These are phyloP conservation scores for Xylaria sp. DNA, from an alignment of 2,329 filamentous ascomycete species.

Conservation along the genomic window DNA sequence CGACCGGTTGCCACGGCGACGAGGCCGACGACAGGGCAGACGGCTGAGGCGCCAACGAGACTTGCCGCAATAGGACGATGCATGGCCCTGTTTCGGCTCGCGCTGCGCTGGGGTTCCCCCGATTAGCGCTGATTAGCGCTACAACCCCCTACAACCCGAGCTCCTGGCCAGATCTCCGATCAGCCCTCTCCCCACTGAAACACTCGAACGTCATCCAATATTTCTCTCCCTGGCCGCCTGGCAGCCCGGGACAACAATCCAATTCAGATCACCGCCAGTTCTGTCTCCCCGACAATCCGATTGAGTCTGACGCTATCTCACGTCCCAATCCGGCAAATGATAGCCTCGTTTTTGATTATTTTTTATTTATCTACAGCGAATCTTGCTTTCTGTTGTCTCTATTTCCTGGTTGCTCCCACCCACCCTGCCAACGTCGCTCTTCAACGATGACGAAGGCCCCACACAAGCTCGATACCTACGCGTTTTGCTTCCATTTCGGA, in stretches of 20 bases:
- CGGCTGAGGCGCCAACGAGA: constrained; percentile 9
- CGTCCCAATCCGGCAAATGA: neutral
- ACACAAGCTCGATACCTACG: no score
- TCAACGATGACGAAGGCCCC: no score
- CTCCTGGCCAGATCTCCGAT: neutral
- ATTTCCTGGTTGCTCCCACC: no score
- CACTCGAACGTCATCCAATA: neutral
- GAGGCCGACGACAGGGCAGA: no score
- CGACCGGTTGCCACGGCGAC: constrained; percentile 23
- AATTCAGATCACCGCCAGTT: neutral
- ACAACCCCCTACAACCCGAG: neutral
- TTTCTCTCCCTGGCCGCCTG: no score
- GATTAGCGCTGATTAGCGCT: neutral
- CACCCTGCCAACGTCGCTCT: no score
- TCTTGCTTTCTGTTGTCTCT: no score
- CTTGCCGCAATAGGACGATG: constrained; percentile 18
- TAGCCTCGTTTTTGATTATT: neutral
- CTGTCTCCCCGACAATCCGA: neutral
- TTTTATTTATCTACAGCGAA: no score
- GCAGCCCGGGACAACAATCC: neutral
- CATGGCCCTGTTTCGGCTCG: constrained; percentile 14
- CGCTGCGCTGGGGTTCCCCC: neutral
- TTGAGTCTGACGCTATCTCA: no score
- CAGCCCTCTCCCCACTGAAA: neutral
- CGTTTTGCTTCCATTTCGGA: no score